A percentile compares a stretch with the other conserved stretches of the same genome.
phyloP scores from a whole-genome alignment of 2,329 filamentous ascomycete species.

The Cytospora mali region DNA sequence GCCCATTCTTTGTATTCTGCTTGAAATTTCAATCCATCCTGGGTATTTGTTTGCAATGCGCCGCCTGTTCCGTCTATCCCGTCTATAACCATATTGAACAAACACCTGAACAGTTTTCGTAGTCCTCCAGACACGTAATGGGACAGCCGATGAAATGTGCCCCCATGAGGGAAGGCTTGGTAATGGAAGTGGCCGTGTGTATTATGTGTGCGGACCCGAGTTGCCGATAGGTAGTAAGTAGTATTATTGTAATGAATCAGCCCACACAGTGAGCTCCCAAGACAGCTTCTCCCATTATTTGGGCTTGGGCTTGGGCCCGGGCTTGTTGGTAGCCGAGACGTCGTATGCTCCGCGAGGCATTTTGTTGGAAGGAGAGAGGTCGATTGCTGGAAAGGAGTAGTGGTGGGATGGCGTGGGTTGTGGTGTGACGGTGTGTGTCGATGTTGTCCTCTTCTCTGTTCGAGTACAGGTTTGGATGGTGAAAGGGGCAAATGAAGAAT shows the following conservation, averaged over 20 bases:
- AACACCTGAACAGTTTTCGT: conserved; percentile 6
- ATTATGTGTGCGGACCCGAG: neutral
- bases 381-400: neutral
- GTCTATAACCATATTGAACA: conserved; percentile 1
- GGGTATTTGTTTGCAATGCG: conserved; percentile 22
- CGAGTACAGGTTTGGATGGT: conserved; percentile 7
- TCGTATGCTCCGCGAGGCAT: conserved; percentile 29
- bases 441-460: neutral
- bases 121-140: conserved; percentile 1
- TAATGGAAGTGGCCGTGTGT: neutral
- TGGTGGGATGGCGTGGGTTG: neutral
- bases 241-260: neutral
- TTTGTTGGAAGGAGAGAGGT: neutral
- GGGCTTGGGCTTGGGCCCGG: conserved; percentile 27
- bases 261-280: neutral
- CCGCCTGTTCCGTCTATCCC: conserved; percentile 20
- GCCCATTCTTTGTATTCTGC: conserved; percentile 9
- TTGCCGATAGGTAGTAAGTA: no score
- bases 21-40: neutral
- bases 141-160: neutral
- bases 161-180: neutral
- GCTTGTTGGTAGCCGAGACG: conserved; percentile 27
- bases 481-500: neutral
- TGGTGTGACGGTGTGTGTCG: neutral
- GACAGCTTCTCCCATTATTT: conserved; percentile 18